Base-by-base conservation (phyloP, 352 stramenopile genomes). In the Lagenidium giganteum region DNA sequence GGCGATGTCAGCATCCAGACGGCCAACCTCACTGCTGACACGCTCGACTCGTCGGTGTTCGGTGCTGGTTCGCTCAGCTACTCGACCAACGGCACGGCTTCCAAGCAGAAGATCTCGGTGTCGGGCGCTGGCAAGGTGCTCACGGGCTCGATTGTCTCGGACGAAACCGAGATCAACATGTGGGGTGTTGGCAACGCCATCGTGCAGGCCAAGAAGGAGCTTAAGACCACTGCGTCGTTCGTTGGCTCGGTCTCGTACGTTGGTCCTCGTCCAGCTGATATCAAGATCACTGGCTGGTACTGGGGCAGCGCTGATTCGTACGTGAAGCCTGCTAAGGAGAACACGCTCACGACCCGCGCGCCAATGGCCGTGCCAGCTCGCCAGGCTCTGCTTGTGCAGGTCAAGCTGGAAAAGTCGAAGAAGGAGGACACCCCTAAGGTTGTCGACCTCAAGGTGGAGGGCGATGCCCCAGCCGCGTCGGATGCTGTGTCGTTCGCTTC, bases 251-350 rank as follows among this genome's bases (percentile, higher is more conserved):
- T 83, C 18, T 68, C 61, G 47, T 83, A 79, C 51, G 53, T 74
- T 13, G 70, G 70, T 22, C 55, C 30, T 9, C 47, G 64, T 25
- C 67, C 70, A 1, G 50, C 46, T 7, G 40, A 59, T 2, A 36
- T 83, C 27, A 73, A 78, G 49, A 70, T 68, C 37, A 70, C 68
- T 30, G 60, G 63, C 38, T 83, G 64, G 67, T 80, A 77, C 48
- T 83, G 67, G 67, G 61, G 67, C 21, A 49, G 66, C 13, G 51
- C 60, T 8, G 61, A 45, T 27, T 64, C 65, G 27, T 68, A 67
- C 20, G 67, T 80, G 21, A 65, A 73, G 42, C 57, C 54, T 5
- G 56, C 66, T 5, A 42, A 41, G 18, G 51, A 58, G 24, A 73
- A 79, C 53, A 66, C 61, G 53, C 48, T 65, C 24, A n/a, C 64